Base-by-base conservation (phyloP, 2,329 filamentous ascomycete genomes). In the Ceratocystiopsis sp. region DNA sequence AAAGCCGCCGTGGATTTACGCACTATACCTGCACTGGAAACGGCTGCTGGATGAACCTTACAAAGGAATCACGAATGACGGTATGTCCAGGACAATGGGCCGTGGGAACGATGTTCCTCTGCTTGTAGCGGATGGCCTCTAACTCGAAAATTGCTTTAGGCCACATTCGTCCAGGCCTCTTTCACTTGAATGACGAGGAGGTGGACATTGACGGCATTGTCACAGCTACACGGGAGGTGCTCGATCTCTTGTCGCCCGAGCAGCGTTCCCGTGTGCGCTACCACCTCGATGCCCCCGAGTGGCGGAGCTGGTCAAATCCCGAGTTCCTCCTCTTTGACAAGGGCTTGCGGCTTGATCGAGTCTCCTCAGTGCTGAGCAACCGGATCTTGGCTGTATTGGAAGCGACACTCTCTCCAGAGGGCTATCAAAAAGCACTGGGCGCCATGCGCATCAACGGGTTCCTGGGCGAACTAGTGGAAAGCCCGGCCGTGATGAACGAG, bases 361-460 rank as follows among this genome's bases (percentile, higher is more conserved):
- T 67, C 0, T 42, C 54, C 1, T 46, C 59, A 0, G 41, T 61
- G 0, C 55, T 69, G 17, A 65, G 69, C 3, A 56, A 62, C 18
- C 59, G 67, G 21, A 67, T 78, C 7, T 60, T 83, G 35, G 55
- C 57, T 7, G 59, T 85, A 3, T 60, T 85, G 2, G 51, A 68
- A 42, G 55, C 65, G 0, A 73, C 75, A 0, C 65, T 85, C 1
- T 83, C 78, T 0, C 68, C 75, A 0, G 76, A 82, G 54, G 81
- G 82, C 14, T 86, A 84, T 59, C 57, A 68, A 16, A 85, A 86
- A 53, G 80, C 80, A 10, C 45, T 78, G 2, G 66, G 63, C 0
- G 79, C 80, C 0, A 84, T 83, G 78, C 73, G 74, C 45, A 74
- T 83, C 55, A 85, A 86, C 57, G 74, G 78, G 44, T 85, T 84